A percentile compares a stretch with the other conserved stretches of the same genome.
These are phyloP conservation scores for Massariosphaeria phaeospora DNA, from an alignment of 495 filamentous ascomycete species.

Conservation along the genomic window DNA sequence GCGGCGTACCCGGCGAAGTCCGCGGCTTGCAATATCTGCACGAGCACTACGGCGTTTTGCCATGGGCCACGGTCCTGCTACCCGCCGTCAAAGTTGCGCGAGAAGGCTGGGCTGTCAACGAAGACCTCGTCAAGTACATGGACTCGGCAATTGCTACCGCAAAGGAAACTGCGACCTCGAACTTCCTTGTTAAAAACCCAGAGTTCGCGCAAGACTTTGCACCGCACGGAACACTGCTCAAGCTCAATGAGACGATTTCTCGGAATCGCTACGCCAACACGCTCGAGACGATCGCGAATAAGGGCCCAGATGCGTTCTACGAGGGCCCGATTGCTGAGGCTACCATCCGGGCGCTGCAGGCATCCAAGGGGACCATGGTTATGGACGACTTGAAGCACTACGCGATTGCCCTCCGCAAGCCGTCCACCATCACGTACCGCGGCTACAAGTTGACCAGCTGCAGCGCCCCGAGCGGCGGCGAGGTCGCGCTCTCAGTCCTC, in stretches of 20 bases:
- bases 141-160: conserved; percentile 31
- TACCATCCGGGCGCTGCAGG: conserved; percentile 61
- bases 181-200: conserved; percentile 68
- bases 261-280: conserved; percentile 73
- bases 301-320: conserved; percentile 74
- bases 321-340: conserved; percentile 65
- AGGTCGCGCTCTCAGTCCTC: conserved; percentile 64
- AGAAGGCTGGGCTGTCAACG: conserved; percentile 64
- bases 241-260: conserved; percentile 69
- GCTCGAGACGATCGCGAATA: conserved; percentile 64
- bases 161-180: conserved; percentile 25
- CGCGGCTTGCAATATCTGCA: conserved; percentile 73
- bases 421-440: conserved; percentile 64
- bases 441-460: conserved; percentile 62
- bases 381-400: conserved; percentile 71
- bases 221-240: conserved; percentile 66
- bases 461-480: conserved; percentile 68
- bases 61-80: conserved; percentile 64
- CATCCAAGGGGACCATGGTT: conserved; percentile 73
- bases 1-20: conserved; percentile 79
- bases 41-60: conserved; percentile 61
- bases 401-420: conserved; percentile 54
- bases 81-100: conserved; percentile 72
- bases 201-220: conserved; percentile 85
- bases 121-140: conserved; percentile 71